Percentiles rank a stretch among this genome's conserved stretches.
phyloP scores from a whole-genome alignment of 805 yeast species.

The Yamadazyma laniorum region DNA sequence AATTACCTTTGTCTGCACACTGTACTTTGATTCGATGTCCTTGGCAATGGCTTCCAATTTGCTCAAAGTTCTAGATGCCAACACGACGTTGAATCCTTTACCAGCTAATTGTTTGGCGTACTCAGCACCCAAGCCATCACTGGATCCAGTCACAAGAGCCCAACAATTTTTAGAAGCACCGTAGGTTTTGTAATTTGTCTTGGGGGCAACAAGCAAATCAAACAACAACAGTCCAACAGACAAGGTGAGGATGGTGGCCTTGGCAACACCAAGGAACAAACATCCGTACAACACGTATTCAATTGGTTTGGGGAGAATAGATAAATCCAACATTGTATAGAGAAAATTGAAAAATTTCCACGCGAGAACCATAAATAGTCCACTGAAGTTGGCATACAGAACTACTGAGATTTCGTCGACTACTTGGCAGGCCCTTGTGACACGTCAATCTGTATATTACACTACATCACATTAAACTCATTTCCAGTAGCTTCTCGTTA shows the following conservation, averaged over 20 bases:
- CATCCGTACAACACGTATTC: constrained; percentile 6
- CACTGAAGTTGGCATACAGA: too few species aligned
- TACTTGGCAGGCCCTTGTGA: too few species aligned
- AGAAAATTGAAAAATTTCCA: constrained; percentile 1
- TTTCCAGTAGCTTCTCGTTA: constrained; percentile 50
- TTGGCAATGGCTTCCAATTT: constrained; percentile 67
- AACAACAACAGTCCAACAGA: constrained; percentile 52
- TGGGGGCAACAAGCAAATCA: constrained; percentile 50
- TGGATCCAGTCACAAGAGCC: constrained; percentile 97
- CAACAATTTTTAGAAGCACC: constrained; percentile 75
- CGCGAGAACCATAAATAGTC: neutral
- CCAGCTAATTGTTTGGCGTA: constrained; percentile 82
- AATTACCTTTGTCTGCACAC: constrained; percentile 60
- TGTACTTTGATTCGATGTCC: constrained; percentile 58
- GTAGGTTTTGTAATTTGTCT: constrained; percentile 52
- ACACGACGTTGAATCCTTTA: constrained; percentile 77
- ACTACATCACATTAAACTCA: constrained; percentile 35
- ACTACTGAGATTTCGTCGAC: too few species aligned
- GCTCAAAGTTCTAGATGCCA: constrained; percentile 79
- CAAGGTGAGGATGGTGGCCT: constrained; percentile 50
- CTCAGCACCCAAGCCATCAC: constrained; percentile 97
- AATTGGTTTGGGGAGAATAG: constrained; percentile 4
- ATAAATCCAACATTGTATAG: constrained; percentile 7
- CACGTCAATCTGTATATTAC: constrained; percentile 3
- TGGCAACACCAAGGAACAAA: constrained; percentile 61